Evolutionary conservation across 257 asterid genomes (phyloP), one percentile per base, ranked within the genome.

Genomic region (Cruciata laevipes): DNA sequence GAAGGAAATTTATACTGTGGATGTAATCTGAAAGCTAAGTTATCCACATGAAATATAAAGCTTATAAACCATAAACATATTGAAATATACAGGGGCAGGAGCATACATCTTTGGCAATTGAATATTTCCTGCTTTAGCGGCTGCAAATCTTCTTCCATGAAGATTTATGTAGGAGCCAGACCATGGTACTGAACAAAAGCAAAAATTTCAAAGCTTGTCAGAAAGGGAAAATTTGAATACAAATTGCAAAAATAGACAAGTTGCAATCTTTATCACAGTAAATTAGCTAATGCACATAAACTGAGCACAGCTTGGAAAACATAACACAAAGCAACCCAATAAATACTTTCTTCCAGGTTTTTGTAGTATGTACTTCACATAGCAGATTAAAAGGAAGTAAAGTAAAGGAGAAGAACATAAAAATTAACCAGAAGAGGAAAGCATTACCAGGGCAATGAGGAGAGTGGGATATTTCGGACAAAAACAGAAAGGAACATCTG

Each of bases 81-180:
- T 4, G 72, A 64, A 53, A 70, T 49, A 62, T 44, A 7, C 71
- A 68, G 24, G 73, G 69, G 12, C 60, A 69, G 35, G 76, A 69
- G 64, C 71, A 80, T 88, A 94, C 99, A 82, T 94, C 71, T 52
- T 80, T 20, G 85, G 86, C 76, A 67, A 85, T 77, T 76, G 62
- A 79, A 78, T 64, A 74, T 83, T 88, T 69, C 68, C 89, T 5
- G 89, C 58, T 68, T 82, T 81, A 21, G 81, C 74, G 63, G 92
- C 75, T 73, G 95, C 88, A 78, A 81, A 86, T 63, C 82, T 66
- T 80, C 90, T 83, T 21, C 76, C 70, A 12, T 80, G 73, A 58
- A 40, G 74, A 65, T 53, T 61, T 67, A 68, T 11, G 51, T 76
- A 74, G 67, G 74, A 55, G 70, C 76, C 68, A 21, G 67, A 69